Evolutionary conservation across 2,329 filamentous ascomycete species (phyloP), one percentile per base, ranked within the genome.

Genomic region (Davidsoniella virescens): DNA sequence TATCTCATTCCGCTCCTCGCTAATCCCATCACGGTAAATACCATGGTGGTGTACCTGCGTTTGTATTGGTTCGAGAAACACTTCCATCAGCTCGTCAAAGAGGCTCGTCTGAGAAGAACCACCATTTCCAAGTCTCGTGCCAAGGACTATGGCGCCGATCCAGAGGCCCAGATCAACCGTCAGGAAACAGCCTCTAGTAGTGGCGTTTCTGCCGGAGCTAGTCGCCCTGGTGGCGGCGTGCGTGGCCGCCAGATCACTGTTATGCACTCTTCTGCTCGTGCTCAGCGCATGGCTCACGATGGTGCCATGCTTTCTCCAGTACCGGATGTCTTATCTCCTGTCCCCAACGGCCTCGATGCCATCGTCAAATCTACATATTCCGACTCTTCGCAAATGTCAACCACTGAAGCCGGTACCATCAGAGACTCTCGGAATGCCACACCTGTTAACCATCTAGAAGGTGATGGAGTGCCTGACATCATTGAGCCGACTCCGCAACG

Each of bases 51-150:
- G 6, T 90, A 94, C 58, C 73, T 96, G 12, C 83, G 92, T 23
- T 70, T 98, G 1, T 95, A 94, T 65, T 98, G 90, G 90, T 98
- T 98, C 62, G 88, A 98, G 65, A 94, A 93, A 64, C 78, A 88
- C 6, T 96, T 98, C 61, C 84, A 94, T 61, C 74, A 84, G 58
- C 76, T 94, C 56, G 87, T 84, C 12, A 73, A 72, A 33, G 84
- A 94, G 58, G 80, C 84, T 1, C 76, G 78, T 50, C 70, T 67
- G 41, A 69, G 80, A 49, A 77, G 88, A 49, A 72, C 73, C 49
- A 82, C 74, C 36, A 64, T 81, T n/a, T 68, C 84, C 60, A 65
- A 77, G 66, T 66, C 81, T 61, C 44, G 52, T 16, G 33, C 44
- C 23, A 53, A 53, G 41, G 52, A 53, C 26, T 39, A 36, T 43